Conservation (phyloP, 2,329 filamentous ascomycete genomes). For the Fusarium lyarnte region DNA sequence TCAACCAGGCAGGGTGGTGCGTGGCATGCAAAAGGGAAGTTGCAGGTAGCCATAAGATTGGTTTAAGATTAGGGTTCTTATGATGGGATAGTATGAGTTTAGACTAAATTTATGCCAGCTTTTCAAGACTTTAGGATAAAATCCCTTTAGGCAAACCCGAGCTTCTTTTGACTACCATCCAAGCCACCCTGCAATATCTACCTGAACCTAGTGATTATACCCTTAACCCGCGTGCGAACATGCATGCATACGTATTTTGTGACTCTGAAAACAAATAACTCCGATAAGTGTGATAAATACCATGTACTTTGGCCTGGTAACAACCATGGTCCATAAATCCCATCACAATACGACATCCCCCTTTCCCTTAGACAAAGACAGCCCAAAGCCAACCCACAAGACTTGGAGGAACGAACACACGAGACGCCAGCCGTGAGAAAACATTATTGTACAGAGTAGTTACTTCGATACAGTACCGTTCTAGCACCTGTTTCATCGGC, state of each 20-base stretch:
- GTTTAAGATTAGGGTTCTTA: accelerated
- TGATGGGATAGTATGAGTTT: background rate
- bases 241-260: background rate
- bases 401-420: background rate
- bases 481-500: conserved; percentile 6
- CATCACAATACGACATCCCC: background rate
- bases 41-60: background rate
- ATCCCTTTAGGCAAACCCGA: background rate
- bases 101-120: background rate
- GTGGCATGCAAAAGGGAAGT: no score
- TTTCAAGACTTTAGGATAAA: background rate
- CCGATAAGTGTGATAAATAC: background rate
- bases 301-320: background rate
- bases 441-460: background rate
- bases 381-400: background rate
- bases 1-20: no score
- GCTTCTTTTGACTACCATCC: background rate
- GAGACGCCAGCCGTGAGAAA: background rate
- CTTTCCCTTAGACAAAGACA: background rate
- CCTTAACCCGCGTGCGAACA: background rate
- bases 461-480: background rate
- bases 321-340: background rate
- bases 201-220: background rate
- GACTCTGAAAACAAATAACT: background rate
- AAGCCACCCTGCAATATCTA: background rate